Evolutionary conservation across 2,329 filamentous ascomycete species (phyloP).

Genomic region (Berkeleyomyces rouxiae): DNA sequence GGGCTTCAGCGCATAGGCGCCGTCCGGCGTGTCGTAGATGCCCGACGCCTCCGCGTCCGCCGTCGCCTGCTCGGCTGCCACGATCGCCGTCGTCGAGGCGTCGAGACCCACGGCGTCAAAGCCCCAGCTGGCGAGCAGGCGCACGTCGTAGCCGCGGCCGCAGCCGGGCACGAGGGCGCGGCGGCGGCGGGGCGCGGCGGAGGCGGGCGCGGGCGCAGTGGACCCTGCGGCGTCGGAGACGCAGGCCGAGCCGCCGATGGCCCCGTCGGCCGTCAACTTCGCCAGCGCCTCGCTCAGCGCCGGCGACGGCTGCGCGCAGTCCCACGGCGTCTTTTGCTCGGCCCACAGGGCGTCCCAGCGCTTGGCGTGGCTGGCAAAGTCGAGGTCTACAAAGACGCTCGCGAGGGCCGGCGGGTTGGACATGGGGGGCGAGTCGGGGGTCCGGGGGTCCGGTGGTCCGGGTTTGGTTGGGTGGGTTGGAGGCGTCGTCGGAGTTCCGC

Average conservation of each 20-base stretch:
- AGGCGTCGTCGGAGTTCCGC: too few species aligned
- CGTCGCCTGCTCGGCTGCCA: constrained; percentile 30
- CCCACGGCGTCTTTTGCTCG: constrained; percentile 34
- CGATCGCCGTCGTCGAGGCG: constrained; percentile 32
- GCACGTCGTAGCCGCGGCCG: constrained; percentile 65
- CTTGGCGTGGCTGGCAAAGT: constrained; percentile 19
- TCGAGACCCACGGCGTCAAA: constrained; percentile 68
- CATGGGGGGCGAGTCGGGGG: neutral
- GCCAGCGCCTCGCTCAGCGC: constrained; percentile 37
- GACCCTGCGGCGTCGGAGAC: constrained; percentile 36
- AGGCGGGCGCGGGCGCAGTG: constrained; percentile 34
- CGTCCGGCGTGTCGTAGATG: constrained; percentile 20
- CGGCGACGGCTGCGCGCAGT: constrained; percentile 34
- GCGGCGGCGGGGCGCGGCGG: constrained; percentile 23
- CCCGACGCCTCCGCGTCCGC: constrained; percentile 22
- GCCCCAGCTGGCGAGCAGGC: constrained; percentile 56
- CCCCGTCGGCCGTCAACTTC: constrained; percentile 15
- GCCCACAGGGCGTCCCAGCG: constrained; percentile 34
- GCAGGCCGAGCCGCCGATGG: constrained; percentile 16
- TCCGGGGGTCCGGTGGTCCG: too few species aligned
- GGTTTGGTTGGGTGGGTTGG: too few species aligned
- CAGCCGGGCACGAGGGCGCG: constrained; percentile 63
- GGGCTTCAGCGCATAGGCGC: constrained; percentile 27
- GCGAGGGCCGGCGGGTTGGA: neutral
- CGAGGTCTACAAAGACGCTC: neutral